These are phyloP conservation scores for Colletotrichum sp. DNA, from an alignment of 2,329 filamentous ascomycete species.

Conservation along the genomic window DNA sequence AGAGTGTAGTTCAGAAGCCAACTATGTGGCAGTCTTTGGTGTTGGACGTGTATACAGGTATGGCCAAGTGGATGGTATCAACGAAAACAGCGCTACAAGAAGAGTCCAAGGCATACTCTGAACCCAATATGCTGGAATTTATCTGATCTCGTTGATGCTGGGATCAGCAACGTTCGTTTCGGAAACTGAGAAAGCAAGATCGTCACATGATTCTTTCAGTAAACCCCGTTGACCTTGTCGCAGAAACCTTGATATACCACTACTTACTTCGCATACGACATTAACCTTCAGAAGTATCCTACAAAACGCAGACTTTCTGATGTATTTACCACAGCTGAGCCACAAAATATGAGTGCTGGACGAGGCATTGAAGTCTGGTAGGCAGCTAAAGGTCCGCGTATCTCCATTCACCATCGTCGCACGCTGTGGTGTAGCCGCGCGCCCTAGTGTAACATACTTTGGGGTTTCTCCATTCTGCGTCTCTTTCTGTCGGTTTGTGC, in stretches of 20 bases:
- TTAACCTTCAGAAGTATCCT: too few relatives aligned
- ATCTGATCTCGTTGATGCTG: too few relatives aligned
- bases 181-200: fast-evolving
- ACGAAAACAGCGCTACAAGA: fast-evolving
- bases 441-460: too few relatives aligned
- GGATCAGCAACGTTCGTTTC: fast-evolving
- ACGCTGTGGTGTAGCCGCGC: too few relatives aligned
- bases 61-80: not conserved
- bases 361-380: too few relatives aligned
- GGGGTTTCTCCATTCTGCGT: too few relatives aligned
- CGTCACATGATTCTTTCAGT: fast-evolving
- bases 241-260: not conserved
- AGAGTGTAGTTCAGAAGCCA: fast-evolving
- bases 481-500: too few relatives aligned
- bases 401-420: too few relatives aligned
- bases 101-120: not conserved
- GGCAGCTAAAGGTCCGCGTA: too few relatives aligned
- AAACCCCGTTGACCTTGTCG: not conserved
- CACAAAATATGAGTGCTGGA: too few relatives aligned
- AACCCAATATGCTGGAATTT: fast-evolving
- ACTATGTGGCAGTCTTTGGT: not conserved
- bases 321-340: too few relatives aligned
- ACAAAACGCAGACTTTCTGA: too few relatives aligned
- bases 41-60: not conserved
- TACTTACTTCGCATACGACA: not conserved